Base-by-base conservation (phyloP, 345 rosid species). In the Anastatica hierochuntica region DNA sequence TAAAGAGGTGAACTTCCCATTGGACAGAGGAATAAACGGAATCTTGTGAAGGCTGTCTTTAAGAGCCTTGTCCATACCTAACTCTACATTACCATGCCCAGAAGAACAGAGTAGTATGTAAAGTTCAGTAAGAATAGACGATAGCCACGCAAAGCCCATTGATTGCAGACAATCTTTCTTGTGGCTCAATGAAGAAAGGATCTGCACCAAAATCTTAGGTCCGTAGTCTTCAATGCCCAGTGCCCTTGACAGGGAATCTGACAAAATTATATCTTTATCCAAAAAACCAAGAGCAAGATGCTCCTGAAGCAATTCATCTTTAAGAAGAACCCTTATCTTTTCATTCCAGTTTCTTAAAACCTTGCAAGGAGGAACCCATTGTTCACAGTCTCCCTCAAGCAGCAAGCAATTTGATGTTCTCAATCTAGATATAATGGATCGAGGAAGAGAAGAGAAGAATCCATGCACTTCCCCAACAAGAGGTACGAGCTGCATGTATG, bases 391-490 rank as follows among this genome's bases (percentile, higher is more conserved):
- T 70, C 95, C 96, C 73, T 90, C 96, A 56, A 84, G 70, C 60
- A 81, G 69, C 69, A 90, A 76, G 72, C 98, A 90, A 40, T 72
- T 73, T 35, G 90, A 73, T 67, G 72, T 72, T 58, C 84, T 73
- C 63, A 90, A 63, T 57, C 62, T 76, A 44, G 79, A 72, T 46
- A 76, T 67, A 54, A 90, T 87, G 60, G 59, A 74, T 41, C 76
- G 83, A 36, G 98, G 95, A 23, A 90, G 89, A 27, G 72, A 59
- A 33, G 92, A 80, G 48, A 90, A 90, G 52, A 90, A 90, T 3
- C 96, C 98, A 70, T 90, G 92, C 58, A 86, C 94, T 76, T 87
- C 98, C 12, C 96, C 95, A 3, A 75, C 66, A 54, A 90, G 84
- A 44, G 98, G 98, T 64, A 90, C 84, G 60, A 76, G 89, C 66